These are phyloP conservation scores for Pterothamnion heteromorphum DNA, from an alignment of 31 red algal species.

Conservation along the genomic window DNA sequence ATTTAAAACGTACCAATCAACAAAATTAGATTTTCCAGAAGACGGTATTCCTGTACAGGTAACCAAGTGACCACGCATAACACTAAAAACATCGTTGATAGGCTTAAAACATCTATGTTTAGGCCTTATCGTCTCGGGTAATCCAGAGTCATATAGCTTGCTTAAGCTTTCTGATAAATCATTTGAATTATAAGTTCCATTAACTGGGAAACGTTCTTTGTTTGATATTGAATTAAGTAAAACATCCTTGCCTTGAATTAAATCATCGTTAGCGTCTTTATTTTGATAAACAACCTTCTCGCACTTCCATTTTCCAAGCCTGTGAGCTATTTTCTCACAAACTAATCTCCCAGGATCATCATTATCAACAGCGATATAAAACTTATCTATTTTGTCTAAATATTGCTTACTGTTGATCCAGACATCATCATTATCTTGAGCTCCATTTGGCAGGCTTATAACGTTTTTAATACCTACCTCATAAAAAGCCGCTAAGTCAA, in stretches of 20 bases:
- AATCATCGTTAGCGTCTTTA: constrained; percentile 27
- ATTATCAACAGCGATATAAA: constrained; percentile 5
- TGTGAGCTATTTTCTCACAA: not conserved
- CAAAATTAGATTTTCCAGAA: not conserved
- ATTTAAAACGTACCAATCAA: not conserved
- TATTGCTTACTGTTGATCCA: not conserved
- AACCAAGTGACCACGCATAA: not conserved
- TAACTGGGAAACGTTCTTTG: not conserved
- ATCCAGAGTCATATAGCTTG: not conserved
- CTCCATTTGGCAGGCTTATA: constrained; percentile 11
- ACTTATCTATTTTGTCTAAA: not conserved
- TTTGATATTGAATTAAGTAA: not conserved
- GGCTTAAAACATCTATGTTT: not conserved
- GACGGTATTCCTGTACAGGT: not conserved
- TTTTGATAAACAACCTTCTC: not conserved
- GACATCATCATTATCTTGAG: not conserved
- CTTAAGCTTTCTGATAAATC: not conserved
- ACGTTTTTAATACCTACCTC: not conserved
- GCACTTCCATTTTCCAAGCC: not conserved
- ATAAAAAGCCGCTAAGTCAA: not conserved
- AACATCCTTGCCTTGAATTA: not conserved
- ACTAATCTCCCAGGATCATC: not conserved
- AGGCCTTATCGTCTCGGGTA: not conserved
- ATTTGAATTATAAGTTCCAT: not conserved
- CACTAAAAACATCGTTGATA: not conserved